Conservation (phyloP, 2,329 filamentous ascomycete genomes). For the Colletotrichum plurivorum region DNA sequence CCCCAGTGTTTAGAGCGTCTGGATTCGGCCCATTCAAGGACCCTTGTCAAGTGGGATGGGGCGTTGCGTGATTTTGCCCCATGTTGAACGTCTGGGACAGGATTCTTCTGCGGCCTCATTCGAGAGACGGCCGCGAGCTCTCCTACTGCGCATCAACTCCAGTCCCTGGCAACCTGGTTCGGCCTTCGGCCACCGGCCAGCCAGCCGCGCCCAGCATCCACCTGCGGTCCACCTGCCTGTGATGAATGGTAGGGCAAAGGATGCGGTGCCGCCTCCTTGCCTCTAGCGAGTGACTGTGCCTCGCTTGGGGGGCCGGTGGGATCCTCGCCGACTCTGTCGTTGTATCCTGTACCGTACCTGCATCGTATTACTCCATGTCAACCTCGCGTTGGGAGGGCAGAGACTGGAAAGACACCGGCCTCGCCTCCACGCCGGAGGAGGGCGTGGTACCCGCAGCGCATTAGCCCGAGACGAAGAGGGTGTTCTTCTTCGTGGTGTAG, state of each 20-base stretch:
- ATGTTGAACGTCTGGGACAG: neutral
- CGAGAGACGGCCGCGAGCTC: no score
- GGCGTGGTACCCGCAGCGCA: slow-evolving; percentile 1
- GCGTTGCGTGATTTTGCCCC: slow-evolving; percentile 1
- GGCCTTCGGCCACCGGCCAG: neutral
- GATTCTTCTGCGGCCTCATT: neutral
- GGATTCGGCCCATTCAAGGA: neutral
- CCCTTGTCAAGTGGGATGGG: neutral
- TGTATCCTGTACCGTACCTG: neutral
- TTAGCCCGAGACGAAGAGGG: slow-evolving; percentile 8
- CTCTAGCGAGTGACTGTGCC: neutral
- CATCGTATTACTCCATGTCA: neutral
- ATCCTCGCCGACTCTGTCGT: neutral
- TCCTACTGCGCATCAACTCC: neutral
- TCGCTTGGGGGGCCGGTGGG: neutral
- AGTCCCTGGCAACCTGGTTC: neutral
- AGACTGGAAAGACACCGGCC: neutral
- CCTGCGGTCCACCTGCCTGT: neutral
- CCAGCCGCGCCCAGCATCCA: neutral
- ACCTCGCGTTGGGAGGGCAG: neutral
- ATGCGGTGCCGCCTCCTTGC: slow-evolving; percentile 11
- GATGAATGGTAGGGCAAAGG: neutral
- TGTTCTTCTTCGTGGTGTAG: neutral
- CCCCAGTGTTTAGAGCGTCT: neutral
- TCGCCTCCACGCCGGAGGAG: neutral